Base-by-base conservation (phyloP, 108 stramenopile species). In the Chaetoceros tenuissimus region DNA sequence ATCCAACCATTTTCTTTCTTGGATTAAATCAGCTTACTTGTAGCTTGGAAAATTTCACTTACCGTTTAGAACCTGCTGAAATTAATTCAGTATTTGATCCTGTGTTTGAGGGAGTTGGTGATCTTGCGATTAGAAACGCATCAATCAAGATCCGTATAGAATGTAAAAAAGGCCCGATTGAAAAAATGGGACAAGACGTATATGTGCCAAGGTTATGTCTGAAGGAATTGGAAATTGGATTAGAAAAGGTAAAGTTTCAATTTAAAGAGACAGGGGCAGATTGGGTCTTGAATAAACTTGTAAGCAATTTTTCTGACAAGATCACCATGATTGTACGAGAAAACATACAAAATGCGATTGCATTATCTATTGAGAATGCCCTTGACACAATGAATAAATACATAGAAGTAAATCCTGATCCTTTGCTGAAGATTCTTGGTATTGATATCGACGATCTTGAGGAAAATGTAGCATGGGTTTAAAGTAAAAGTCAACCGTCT, bases 361-460 rank as follows among this genome's bases (percentile, higher is more conserved):
- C 53, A 8, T 61, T 72, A 17, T 83, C 86, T 59, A 61, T 85
- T 46, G 71, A 74, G 19, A 57, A 54, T 10, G 63, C 74, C 21
- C 55, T 92, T 27, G 81, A 81, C 21, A 81, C 71, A 59, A 56
- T 82, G 31, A 92, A 92, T 71, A 68, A 66, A 3, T 84, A 86
- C 46, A 56, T 87, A 46, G 78, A 68, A 23, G 59, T 74, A 18
- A 86, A 92, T 59, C 83, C 87, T 2, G 78, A 84, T 31, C 22
- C 85, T 24, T 44, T 92, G 52, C 53, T 86, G 59, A 81, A 66
- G 31, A 47, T 86, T 17, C 66, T 92, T 48, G 86, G 80, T 7
- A 87, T 82, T 29, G 71, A 67, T 1, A 70, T 92, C 25, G 82
- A 85, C 54, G 91, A 92, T 57, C 62, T 92, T 8, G 85, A 86